Percentiles rank a stretch among this genome's conserved stretches.
phyloP scores from a whole-genome alignment of 441 rosid species.

The Corymbia citriodora region DNA sequence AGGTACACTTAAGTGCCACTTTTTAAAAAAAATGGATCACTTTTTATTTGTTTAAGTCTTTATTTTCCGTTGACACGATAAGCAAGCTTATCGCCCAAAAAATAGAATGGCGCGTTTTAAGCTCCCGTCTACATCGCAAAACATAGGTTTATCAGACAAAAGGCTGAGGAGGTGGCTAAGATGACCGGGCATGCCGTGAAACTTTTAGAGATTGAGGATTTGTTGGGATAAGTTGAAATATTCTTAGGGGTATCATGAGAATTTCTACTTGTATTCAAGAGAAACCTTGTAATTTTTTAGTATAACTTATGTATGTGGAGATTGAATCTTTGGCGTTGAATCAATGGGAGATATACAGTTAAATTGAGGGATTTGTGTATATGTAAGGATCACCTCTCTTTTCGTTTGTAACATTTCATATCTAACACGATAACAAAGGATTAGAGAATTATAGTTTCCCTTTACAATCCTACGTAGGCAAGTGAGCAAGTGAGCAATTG shows the following conservation, averaged over 20 bases:
- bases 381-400: neutral
- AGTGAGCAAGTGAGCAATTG: neutral
- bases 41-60: neutral
- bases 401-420: neutral
- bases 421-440: neutral
- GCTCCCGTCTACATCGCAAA: neutral
- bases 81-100: neutral
- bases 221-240: neutral
- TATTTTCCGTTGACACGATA: neutral
- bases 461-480: neutral
- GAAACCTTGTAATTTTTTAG: neutral
- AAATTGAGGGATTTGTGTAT: neutral
- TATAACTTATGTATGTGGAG: neutral
- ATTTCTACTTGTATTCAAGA: neutral
- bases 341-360: neutral
- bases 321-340: neutral
- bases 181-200: neutral
- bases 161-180: neutral
- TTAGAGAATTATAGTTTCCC: neutral
- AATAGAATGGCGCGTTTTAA: neutral
- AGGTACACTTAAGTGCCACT: no score
- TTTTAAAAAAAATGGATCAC: no score
- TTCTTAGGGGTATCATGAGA: neutral
- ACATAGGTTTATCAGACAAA: neutral
- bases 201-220: neutral